Percentiles rank a stretch among this genome's conserved stretches.
Conservation (phyloP, 2,329 filamentous ascomycete species). For the Exophiala xenobiotica region DNA sequence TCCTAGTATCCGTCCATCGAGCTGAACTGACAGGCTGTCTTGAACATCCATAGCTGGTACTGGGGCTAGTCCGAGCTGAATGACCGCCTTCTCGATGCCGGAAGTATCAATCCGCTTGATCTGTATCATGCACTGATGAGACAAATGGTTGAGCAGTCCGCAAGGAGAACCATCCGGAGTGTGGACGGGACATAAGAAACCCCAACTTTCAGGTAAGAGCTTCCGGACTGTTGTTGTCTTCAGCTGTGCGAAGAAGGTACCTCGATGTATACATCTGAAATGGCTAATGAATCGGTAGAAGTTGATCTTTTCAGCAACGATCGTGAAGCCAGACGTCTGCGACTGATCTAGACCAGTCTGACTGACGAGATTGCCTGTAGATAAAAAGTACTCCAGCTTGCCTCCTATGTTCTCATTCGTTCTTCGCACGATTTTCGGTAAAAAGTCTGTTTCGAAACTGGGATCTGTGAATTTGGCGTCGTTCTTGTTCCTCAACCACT, state of each 20-base stretch:
- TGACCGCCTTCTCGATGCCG: constrained; percentile 68
- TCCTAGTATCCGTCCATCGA: constrained; percentile 86
- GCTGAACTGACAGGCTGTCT: constrained; percentile 83
- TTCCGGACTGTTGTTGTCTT: constrained; percentile 98
- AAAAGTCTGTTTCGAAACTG: constrained; percentile 77
- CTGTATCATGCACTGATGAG: constrained; percentile 90
- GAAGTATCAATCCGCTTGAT: constrained; percentile 74
- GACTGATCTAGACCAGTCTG: constrained; percentile 90
- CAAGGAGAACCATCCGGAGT: constrained; percentile 95
- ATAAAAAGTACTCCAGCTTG: constrained; percentile 89
- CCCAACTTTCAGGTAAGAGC: constrained; percentile 93
- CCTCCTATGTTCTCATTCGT: constrained; percentile 87
- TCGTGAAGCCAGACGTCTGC: constrained; percentile 90
- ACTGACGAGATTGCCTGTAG: constrained; percentile 90
- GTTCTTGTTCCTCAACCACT: constrained; percentile 55
- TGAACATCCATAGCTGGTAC: constrained; percentile 74
- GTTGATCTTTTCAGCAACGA: constrained; percentile 98
- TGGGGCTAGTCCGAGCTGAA: constrained; percentile 74
- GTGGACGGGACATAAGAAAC: constrained; percentile 94
- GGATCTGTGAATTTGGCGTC: constrained; percentile 67
- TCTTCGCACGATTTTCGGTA: constrained; percentile 71
- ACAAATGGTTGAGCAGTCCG: constrained; percentile 89
- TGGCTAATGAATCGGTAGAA: constrained; percentile 98
- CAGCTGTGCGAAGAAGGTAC: constrained; percentile 95
- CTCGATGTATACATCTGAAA: constrained; percentile 98